phyloP scores from a whole-genome alignment of 73 alveolate genomes.

The Diophrys sp. region DNA sequence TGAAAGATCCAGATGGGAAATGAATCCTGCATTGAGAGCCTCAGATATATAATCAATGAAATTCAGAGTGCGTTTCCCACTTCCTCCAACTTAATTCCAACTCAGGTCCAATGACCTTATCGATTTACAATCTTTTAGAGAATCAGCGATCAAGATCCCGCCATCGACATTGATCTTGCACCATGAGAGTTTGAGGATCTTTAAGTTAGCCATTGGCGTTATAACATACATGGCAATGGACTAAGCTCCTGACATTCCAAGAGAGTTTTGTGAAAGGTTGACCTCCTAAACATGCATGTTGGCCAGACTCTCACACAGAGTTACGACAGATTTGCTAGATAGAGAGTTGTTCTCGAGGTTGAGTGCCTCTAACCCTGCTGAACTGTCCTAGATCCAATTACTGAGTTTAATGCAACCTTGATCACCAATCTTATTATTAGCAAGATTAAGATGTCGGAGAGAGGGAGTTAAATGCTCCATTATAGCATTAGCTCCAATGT shows the following conservation, averaged over 20 bases:
- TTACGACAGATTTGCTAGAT: not conserved
- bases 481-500: slow-evolving; percentile 43
- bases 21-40: slow-evolving; percentile 40
- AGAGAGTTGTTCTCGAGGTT: not conserved
- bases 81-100: slow-evolving; percentile 52
- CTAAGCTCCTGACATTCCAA: not conserved
- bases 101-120: slow-evolving; percentile 16
- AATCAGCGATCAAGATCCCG: slow-evolving; percentile 16
- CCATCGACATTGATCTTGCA: slow-evolving; percentile 58
- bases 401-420: slow-evolving; percentile 8
- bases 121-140: not conserved
- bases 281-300: not conserved
- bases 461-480: slow-evolving; percentile 12
- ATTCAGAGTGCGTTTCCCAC: not conserved
- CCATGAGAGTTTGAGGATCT: slow-evolving; percentile 57
- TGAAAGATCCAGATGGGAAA: slow-evolving; percentile 79
- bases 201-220: not conserved
- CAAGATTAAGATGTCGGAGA: slow-evolving; percentile 15
- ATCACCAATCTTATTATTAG: slow-evolving; percentile 43
- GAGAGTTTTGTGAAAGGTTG: not conserved
- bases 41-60: slow-evolving; percentile 16
- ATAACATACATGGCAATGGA: not conserved
- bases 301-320: not conserved
- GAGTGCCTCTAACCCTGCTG: not conserved
- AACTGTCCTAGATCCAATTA: slow-evolving; percentile 24